A percentile compares a stretch with the other conserved stretches of the same genome.
phyloP scores from a whole-genome alignment of 768 basidiomycete species.

The Tylopilus rubrobrunneus region DNA sequence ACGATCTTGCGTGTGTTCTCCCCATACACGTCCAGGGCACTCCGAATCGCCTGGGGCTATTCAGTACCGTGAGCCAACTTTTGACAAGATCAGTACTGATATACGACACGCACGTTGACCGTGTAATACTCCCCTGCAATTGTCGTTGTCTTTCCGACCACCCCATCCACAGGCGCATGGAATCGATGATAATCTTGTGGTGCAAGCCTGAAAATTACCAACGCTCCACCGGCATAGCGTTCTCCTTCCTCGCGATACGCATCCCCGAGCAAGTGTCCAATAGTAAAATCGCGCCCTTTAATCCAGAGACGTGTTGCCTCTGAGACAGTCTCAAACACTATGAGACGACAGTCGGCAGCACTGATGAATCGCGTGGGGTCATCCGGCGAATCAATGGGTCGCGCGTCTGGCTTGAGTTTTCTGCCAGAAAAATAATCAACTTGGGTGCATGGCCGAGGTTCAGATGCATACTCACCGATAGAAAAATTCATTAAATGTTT shows the following conservation, averaged over 20 bases:
- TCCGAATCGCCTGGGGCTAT: conserved; percentile 91
- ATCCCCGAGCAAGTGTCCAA: conserved; percentile 76
- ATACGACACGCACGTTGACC: conserved; percentile 67
- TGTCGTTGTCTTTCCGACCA: conserved; percentile 75
- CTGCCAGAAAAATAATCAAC: conserved; percentile 34
- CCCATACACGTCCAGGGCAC: conserved; percentile 86
- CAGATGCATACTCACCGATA: conserved; percentile 46
- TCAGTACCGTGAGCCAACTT: not conserved
- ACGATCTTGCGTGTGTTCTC: conserved; percentile 93
- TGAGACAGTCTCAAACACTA: conserved; percentile 83
- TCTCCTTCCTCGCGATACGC: conserved; percentile 65
- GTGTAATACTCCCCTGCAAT: conserved; percentile 95
- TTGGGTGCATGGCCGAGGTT: not conserved
- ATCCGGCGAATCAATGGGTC: conserved; percentile 68
- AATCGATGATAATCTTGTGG: conserved; percentile 97
- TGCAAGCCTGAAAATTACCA: conserved; percentile 88
- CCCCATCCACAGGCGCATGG: conserved; percentile 83
- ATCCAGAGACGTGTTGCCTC: conserved; percentile 94
- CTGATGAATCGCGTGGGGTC: conserved; percentile 80
- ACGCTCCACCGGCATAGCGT: conserved; percentile 71
- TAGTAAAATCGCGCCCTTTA: conserved; percentile 91
- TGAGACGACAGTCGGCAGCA: conserved; percentile 94
- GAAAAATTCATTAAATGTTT: conserved; percentile 93
- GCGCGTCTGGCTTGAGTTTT: conserved; percentile 79
- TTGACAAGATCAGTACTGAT: not conserved